Evolutionary conservation across 1,284 basidiomycete genomes (phyloP).

Genomic region (Malassezia yamatoensis): DNA sequence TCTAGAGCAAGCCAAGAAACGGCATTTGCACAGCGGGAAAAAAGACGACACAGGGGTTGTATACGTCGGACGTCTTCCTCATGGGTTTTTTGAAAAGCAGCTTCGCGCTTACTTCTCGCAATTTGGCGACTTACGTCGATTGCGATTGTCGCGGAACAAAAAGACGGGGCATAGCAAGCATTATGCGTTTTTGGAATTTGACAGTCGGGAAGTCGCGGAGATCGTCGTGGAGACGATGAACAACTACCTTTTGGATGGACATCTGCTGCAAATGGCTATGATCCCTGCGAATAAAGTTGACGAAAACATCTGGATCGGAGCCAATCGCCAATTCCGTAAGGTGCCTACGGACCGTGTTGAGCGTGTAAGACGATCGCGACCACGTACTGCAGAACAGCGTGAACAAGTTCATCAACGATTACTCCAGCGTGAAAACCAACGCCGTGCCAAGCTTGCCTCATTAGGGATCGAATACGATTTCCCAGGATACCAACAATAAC

Average conservation of each 20-base stretch:
- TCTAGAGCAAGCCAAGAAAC: slow-evolving; percentile 29
- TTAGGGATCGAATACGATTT: slow-evolving; percentile 84
- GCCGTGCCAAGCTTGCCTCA: slow-evolving; percentile 67
- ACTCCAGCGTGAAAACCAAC: slow-evolving; percentile 65
- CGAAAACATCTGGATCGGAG: slow-evolving; percentile 90
- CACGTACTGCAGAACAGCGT: slow-evolving; percentile 65
- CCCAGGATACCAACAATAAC: slow-evolving; percentile 51
- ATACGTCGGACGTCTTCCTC: slow-evolving; percentile 80
- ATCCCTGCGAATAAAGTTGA: slow-evolving; percentile 75
- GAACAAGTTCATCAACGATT: slow-evolving; percentile 61
- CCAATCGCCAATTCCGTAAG: slow-evolving; percentile 75
- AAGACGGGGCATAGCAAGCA: slow-evolving; percentile 94
- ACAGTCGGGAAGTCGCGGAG: slow-evolving; percentile 73
- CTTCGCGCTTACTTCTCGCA: slow-evolving; percentile 86
- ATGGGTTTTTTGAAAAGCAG: slow-evolving; percentile 93
- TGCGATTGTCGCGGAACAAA: slow-evolving; percentile 85
- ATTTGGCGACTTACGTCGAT: slow-evolving; percentile 79
- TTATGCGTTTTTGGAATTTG: slow-evolving; percentile 93
- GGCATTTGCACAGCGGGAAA: slow-evolving; percentile 15
- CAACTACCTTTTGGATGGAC: slow-evolving; percentile 91
- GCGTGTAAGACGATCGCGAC: slow-evolving; percentile 61
- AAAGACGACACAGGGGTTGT: slow-evolving; percentile 60
- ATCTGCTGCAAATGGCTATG: slow-evolving; percentile 72
- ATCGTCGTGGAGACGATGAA: slow-evolving; percentile 99
- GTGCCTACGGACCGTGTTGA: slow-evolving; percentile 67